Conservation (phyloP, 116 monocot genomes). For the Iris pallida region DNA sequence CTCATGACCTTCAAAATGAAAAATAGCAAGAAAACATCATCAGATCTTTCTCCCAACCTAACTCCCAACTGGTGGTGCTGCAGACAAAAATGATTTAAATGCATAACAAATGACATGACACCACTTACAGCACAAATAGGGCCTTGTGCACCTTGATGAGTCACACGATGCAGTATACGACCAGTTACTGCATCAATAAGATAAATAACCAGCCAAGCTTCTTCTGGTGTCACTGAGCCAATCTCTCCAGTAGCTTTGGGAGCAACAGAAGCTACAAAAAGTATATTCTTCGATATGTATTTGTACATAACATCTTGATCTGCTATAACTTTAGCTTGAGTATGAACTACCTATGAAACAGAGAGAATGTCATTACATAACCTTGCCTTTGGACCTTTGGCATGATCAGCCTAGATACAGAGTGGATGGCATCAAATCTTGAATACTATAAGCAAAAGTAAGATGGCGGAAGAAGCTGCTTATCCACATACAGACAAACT, state of each 20-base stretch:
- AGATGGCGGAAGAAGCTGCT: too few species aligned
- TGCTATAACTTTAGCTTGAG: conserved; percentile 86
- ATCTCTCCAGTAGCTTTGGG: conserved; percentile 82
- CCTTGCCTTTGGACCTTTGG: conserved; percentile 41
- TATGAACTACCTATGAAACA: conserved; percentile 82
- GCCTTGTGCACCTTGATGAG: conserved; percentile 92
- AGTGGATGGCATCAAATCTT: background rate
- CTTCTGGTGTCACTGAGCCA: conserved; percentile 84
- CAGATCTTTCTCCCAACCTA: conserved; percentile 3
- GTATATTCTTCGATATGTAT: conserved; percentile 78
- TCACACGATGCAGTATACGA: conserved; percentile 85
- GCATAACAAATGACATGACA: background rate
- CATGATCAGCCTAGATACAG: conserved; percentile 73
- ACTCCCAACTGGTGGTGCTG: background rate
- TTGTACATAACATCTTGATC: conserved; percentile 96
- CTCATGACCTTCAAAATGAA: conserved; percentile 68
- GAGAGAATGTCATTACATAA: conserved; percentile 1
- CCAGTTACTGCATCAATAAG: conserved; percentile 93
- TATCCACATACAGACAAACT: background rate
- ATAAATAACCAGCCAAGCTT: conserved; percentile 76
- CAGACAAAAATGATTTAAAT: conserved; percentile 7
- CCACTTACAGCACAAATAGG: conserved; percentile 92
- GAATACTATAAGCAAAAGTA: background rate
- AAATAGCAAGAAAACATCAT: conserved; percentile 4
- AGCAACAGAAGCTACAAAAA: conserved; percentile 83